Evolutionary conservation across 495 filamentous ascomycete genomes (phyloP), one percentile per base, ranked within the genome.

Genomic region (Sabuloglossum arenarium): DNA sequence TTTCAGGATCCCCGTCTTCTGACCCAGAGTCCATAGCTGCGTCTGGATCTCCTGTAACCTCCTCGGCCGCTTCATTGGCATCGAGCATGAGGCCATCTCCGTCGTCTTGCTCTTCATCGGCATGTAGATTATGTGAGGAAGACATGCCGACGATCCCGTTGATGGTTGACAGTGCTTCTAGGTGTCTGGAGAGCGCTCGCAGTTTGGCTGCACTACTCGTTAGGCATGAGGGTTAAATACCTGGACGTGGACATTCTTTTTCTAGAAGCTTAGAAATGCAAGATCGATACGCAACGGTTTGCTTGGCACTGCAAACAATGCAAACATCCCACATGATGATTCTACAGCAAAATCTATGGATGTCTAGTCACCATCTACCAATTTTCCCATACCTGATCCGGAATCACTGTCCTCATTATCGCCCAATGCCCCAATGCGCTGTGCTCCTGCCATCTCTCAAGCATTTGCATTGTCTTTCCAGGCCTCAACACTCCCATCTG

Each of bases 391-490:
- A 96, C 80, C 23, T 66, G 65, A 56, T 69, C 73, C 12, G 90
- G 88, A 54, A 97, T 54, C 6, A 95, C 89, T 6, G 69, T 80
- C 65, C 91, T 76, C 84, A 97, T 98, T 37, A 98, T 80, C 23
- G 69, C 67, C 91, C 91, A 98, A 69, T 98, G 91, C 42, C 82
- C 81, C 31, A 84, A 59, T 3, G 90, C 90, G 58, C 80, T 84
- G 53, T 72, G 69, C 64, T 79, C 75, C 66, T 93, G 87, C 73
- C 77, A 85, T 65, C 75, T 72, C 52, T 74, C 73, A 56, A 94
- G 63, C 60, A 77, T 70, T 12, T 72, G 69, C 25, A 79, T 85
- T 46, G 75, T 73, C 43, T 76, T 78, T 28, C 65, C 70, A 62
- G 66, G 69, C 16, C 34, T 37, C 34, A 37, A 37, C 1, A 37